Base-by-base conservation (phyloP, 306 rosid species). In the Luffa acutangula region DNA sequence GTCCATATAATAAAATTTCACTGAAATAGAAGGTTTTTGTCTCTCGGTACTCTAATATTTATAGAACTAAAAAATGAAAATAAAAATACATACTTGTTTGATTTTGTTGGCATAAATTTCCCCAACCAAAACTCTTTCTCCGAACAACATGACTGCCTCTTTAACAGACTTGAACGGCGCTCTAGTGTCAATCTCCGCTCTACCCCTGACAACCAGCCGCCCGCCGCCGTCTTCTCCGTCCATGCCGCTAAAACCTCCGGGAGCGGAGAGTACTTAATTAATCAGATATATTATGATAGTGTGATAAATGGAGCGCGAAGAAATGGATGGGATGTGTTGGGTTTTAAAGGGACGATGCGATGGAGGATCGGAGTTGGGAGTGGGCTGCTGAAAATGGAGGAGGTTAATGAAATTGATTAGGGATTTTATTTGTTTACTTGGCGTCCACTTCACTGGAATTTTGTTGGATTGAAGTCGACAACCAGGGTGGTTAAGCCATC, bases 361-460 rank as follows among this genome's bases (percentile, higher is more conserved):
- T 25, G 31, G 31, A 25, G 81, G n/a, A n/a, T n/a, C n/a, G n/a
- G 74, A 87, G 51, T 54, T 75, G 79, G 79, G 75, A 78, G 42
- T 36, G 75, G 66, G 45, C 7, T 46, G 45, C 7, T 46, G 43
- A 4, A 53, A 49, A 67, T 62, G 76, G 73, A 15, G 86, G 76
- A 75, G 81, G 82, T 86, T 87, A 77, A 83, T 63, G 80, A 63
- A 74, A 82, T 82, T 80, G 73, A 86, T 79, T 77, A 79, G 12
- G 62, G 85, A 41, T 84, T 78, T 37, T 67, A 7, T 56, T 41
- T 64, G 83, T 77, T 92, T 86, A 80, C 97, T 92, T 94, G 69
- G 97, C 98, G 97, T 94, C 88, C 97, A 94, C 97, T 94, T 89
- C 93, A 94, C 98, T 94, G 36, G 86, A 87, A 82, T 92, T 82